Evolutionary conservation across 129 eudicot species (phyloP).

Genomic region (Centrapalus pauciflorus): DNA sequence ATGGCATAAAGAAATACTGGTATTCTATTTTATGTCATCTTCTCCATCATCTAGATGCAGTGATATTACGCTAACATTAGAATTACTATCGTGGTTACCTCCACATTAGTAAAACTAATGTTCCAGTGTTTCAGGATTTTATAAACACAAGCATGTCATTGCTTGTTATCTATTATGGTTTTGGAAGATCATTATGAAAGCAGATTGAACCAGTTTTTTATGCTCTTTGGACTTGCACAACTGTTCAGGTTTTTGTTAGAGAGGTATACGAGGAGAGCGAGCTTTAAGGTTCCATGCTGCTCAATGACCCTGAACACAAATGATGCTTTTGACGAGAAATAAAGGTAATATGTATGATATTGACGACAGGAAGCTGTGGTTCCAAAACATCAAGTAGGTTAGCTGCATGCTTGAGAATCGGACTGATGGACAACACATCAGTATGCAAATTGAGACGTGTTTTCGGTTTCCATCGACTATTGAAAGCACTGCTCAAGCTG

Average conservation of each 20-base stretch:
- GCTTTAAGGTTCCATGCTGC: slow-evolving; percentile 24
- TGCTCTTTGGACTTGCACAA: slow-evolving; percentile 22
- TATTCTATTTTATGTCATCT: background rate
- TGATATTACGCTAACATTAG: background rate
- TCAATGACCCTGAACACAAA: slow-evolving; percentile 13
- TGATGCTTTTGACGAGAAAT: slow-evolving; percentile 30
- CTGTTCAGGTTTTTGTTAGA: slow-evolving; percentile 31
- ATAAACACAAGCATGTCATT: slow-evolving; percentile 13
- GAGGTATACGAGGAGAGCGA: slow-evolving; percentile 12
- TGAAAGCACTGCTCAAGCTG: slow-evolving; percentile 26
- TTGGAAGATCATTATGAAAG: slow-evolving; percentile 13
- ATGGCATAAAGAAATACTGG: background rate
- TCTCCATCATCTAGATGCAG: slow-evolving; percentile 5
- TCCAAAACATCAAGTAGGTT: slow-evolving; percentile 46
- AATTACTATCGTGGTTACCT: background rate
- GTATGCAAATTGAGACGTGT: slow-evolving; percentile 31
- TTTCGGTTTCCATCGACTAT: slow-evolving; percentile 16
- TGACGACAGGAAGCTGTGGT: slow-evolving; percentile 15
- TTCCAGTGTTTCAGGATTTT: background rate
- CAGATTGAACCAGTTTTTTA: slow-evolving; percentile 9
- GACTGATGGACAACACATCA: slow-evolving; percentile 12
- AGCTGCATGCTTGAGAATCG: slow-evolving; percentile 21
- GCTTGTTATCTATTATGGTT: slow-evolving; percentile 6
- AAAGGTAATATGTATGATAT: slow-evolving; percentile 20
- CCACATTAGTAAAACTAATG: slow-evolving; percentile 12